Percentiles rank a stretch among this genome's conserved stretches.
Evolutionary conservation across 257 asterid species (phyloP).

Genomic region (Fraxinus anomala): DNA sequence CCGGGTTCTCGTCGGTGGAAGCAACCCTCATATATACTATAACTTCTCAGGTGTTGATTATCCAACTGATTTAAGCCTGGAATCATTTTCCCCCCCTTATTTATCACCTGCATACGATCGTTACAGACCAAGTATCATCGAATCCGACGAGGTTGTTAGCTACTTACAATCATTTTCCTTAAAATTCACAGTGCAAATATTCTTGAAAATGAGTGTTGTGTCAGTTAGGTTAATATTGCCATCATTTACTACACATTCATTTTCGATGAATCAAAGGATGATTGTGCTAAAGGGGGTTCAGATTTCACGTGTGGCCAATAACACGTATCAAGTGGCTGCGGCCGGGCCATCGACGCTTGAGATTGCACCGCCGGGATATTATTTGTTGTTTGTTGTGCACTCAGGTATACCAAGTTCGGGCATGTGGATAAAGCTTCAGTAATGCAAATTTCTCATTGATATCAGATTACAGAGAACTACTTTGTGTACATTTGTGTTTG

Average conservation of each 20-base stretch:
- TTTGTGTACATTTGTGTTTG: background rate
- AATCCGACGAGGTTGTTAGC: slow-evolving; percentile 14
- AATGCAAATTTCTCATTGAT: background rate
- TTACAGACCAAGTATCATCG: slow-evolving; percentile 41
- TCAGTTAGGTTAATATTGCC: slow-evolving; percentile 57
- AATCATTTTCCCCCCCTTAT: slow-evolving; percentile 66
- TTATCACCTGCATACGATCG: slow-evolving; percentile 36
- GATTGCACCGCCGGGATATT: slow-evolving; percentile 72
- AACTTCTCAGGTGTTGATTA: slow-evolving; percentile 50
- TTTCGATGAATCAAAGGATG: slow-evolving; percentile 77
- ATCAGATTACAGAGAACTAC: background rate
- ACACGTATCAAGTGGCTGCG: slow-evolving; percentile 24
- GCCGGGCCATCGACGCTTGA: slow-evolving; percentile 51
- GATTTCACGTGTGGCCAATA: slow-evolving; percentile 16
- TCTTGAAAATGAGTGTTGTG: slow-evolving; percentile 23
- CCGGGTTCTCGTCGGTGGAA: slow-evolving; percentile 60
- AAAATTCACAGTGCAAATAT: slow-evolving; percentile 31
- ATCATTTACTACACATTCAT: slow-evolving; percentile 63
- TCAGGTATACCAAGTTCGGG: slow-evolving; percentile 58
- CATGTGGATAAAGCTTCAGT: slow-evolving; percentile 54
- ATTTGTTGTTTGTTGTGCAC: slow-evolving; percentile 64
- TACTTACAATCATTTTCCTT: slow-evolving; percentile 38
- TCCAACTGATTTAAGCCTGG: slow-evolving; percentile 71
- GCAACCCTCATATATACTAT: slow-evolving; percentile 63
- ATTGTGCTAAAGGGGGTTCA: slow-evolving; percentile 42